phyloP scores from a whole-genome alignment of 805 yeast species.

The Lipomyces yamanashiensis region DNA sequence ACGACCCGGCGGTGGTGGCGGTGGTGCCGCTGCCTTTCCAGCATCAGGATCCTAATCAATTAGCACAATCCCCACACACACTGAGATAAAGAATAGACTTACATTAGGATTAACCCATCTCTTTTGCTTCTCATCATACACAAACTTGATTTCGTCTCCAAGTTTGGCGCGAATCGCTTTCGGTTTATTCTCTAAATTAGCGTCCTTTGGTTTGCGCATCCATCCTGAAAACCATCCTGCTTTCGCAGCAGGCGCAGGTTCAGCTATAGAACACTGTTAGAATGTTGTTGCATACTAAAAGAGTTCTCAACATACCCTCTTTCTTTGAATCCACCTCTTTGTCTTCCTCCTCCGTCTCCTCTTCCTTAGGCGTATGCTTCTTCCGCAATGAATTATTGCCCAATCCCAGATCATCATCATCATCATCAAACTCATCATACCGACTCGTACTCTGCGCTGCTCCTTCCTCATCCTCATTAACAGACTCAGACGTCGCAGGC shows the following conservation, averaged over 20 bases:
- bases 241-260: constrained; percentile 35
- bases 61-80: not conserved
- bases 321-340: constrained; percentile 39
- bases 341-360: constrained; percentile 48
- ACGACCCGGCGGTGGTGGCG: constrained; percentile 32
- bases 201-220: constrained; percentile 52
- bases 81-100: constrained; percentile 42
- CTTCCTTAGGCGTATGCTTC: constrained; percentile 53
- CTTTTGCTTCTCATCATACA: constrained; percentile 79
- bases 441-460: not conserved
- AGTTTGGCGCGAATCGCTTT: constrained; percentile 83
- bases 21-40: constrained; percentile 24
- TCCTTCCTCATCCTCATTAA: not conserved
- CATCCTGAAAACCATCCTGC: constrained; percentile 66
- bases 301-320: not conserved
- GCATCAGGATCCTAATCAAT: constrained; percentile 20
- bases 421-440: constrained; percentile 20
- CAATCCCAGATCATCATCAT: constrained; percentile 38
- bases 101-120: constrained; percentile 83
- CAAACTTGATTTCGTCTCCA: constrained; percentile 75
- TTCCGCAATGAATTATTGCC: constrained; percentile 31
- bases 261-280: not conserved
- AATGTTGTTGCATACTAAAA: not conserved
- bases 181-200: constrained; percentile 54
- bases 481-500: not conserved